Evolutionary conservation across 768 basidiomycete genomes (phyloP).

Genomic region (Termitomyces sp.): DNA sequence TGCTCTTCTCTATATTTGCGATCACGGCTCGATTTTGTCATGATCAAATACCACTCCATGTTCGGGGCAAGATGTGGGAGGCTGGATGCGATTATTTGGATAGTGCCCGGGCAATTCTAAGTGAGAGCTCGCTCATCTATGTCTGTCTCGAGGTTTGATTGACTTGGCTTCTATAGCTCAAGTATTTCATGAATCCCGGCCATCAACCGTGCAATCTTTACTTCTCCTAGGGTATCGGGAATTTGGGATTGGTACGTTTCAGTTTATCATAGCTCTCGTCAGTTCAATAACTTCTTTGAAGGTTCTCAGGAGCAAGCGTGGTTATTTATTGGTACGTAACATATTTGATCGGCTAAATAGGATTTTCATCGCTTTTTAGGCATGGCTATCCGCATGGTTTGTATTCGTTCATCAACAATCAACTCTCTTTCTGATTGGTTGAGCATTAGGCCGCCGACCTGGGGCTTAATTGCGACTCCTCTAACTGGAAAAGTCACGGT

Average conservation of each 20-base stretch:
- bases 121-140: conserved; percentile 30
- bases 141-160: conserved; percentile 4
- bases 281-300: conserved; percentile 7
- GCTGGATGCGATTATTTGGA: conserved; percentile 61
- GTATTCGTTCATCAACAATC: conserved; percentile 5
- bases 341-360: background rate
- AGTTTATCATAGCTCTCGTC: background rate
- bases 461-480: conserved; percentile 74
- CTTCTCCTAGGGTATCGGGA: conserved; percentile 79
- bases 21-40: conserved; percentile 70
- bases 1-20: conserved; percentile 78
- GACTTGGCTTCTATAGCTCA: conserved; percentile 34
- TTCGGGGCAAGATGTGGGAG: conserved; percentile 61
- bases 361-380: conserved; percentile 25
- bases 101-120: conserved; percentile 56
- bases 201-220: conserved; percentile 76
- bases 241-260: conserved; percentile 61
- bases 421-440: background rate
- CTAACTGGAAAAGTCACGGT: conserved; percentile 65
- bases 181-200: conserved; percentile 60
- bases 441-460: conserved; percentile 59
- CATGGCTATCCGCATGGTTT: conserved; percentile 73
- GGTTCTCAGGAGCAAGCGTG: conserved; percentile 81
- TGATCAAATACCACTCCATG: conserved; percentile 39
- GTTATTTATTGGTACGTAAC: conserved; percentile 63